Evolutionary conservation across 306 rosid genomes (phyloP).

Genomic region (Amphicarpaea edgeworthii): DNA sequence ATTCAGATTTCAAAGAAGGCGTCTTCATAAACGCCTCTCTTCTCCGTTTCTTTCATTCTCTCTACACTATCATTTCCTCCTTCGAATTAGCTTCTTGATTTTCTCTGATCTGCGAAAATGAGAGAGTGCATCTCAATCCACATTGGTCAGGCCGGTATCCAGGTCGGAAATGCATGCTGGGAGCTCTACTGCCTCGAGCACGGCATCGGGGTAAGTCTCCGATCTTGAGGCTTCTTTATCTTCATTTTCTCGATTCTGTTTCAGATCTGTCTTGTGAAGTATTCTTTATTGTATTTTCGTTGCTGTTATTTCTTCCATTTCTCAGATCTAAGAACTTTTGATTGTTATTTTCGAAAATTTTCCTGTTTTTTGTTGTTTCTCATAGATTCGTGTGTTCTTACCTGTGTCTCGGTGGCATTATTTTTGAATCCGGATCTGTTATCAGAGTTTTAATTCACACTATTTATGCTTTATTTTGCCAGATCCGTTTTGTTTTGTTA

Average conservation of each 20-base stretch:
- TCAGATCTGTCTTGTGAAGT: background rate
- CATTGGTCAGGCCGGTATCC: conserved; percentile 98
- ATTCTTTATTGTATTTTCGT: background rate
- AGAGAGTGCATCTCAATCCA: conserved; percentile 95
- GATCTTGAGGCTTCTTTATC: background rate
- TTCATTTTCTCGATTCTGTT: background rate
- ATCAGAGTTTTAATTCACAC: background rate
- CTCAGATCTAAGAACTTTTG: background rate
- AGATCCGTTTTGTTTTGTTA: background rate
- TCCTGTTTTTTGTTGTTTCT: background rate
- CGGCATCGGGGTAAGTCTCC: conserved; percentile 71
- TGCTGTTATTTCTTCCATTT: no score
- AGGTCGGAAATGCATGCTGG: conserved; percentile 99
- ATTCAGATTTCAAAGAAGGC: conserved; percentile 52
- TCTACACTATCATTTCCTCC: no score
- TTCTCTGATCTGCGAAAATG: conserved; percentile 51
- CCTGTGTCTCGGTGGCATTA: no score
- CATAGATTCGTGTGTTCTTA: background rate
- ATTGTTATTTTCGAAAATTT: background rate
- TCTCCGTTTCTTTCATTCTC: background rate
- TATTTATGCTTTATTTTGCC: background rate
- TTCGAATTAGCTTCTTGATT: background rate
- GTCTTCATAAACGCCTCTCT: conserved; percentile 89
- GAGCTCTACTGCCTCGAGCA: conserved; percentile 96
- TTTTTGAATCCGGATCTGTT: no score